phyloP scores from a whole-genome alignment of 2,329 filamentous ascomycete species.

The Conoideocrella luteorostrata region DNA sequence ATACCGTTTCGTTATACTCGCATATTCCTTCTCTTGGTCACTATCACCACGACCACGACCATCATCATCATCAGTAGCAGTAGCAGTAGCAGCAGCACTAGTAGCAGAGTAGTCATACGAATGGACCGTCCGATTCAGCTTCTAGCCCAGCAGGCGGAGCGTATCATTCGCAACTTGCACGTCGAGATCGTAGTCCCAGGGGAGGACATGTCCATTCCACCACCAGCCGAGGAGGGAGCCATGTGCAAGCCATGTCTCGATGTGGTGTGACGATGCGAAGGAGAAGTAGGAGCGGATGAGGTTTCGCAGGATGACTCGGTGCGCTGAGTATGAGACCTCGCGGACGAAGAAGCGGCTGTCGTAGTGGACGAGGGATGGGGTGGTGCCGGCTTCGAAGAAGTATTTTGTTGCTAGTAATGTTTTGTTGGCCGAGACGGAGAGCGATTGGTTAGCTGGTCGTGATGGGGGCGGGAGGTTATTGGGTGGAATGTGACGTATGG shows the following conservation, averaged over 20 bases:
- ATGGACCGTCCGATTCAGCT: constrained; percentile 64
- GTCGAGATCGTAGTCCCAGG: constrained; percentile 82
- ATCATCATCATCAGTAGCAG: too few species aligned
- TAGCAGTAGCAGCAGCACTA: too few species aligned
- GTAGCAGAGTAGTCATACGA: constrained; percentile 40
- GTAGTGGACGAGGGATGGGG: constrained; percentile 62
- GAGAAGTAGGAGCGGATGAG: constrained; percentile 70
- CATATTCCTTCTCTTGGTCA: constrained; percentile 58
- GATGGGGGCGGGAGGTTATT: too few species aligned
- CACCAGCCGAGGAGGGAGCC: constrained; percentile 82
- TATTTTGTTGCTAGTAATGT: constrained; percentile 49
- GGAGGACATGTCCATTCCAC: constrained; percentile 75
- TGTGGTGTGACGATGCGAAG: constrained; percentile 54
- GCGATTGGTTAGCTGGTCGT: too few species aligned
- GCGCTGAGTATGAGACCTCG: constrained; percentile 58
- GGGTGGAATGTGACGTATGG: too few species aligned
- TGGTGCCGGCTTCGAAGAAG: constrained; percentile 58
- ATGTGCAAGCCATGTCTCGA: constrained; percentile 84
- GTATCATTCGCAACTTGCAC: constrained; percentile 68
- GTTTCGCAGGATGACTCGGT: constrained; percentile 58
- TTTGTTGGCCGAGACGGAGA: constrained; percentile 9
- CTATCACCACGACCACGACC: too few species aligned
- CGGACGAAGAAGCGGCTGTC: constrained; percentile 62
- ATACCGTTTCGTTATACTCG: too few species aligned
- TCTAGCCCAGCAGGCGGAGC: constrained; percentile 55